Conservation (phyloP, 2,329 filamentous ascomycete genomes). For the Ophiostoma perfectum region DNA sequence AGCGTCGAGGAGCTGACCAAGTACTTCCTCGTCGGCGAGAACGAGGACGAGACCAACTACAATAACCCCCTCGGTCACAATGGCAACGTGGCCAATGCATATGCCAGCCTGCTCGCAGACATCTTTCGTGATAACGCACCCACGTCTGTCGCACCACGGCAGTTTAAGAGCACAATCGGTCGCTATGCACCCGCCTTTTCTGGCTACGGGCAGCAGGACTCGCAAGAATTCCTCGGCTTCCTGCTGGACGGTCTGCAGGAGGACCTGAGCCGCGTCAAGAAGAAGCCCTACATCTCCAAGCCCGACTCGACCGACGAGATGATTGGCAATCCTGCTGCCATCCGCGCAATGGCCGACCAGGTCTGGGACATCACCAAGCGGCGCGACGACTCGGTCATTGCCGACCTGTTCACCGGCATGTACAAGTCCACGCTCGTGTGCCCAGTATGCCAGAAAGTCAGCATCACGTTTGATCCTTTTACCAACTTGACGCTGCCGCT, state of each 20-base stretch:
- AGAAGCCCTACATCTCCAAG: constrained; percentile 97
- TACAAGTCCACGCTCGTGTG: constrained; percentile 98
- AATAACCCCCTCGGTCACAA: constrained; percentile 80
- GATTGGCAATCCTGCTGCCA: constrained; percentile 73
- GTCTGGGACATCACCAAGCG: constrained; percentile 90
- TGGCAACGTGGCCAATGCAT: constrained; percentile 80
- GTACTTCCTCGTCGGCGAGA: constrained; percentile 75
- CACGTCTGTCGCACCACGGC: constrained; percentile 67
- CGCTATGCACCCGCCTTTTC: constrained; percentile 80
- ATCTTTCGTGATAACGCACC: constrained; percentile 67
- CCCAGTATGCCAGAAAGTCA: constrained; percentile 85
- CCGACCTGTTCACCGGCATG: constrained; percentile 92
- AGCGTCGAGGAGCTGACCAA: constrained; percentile 89
- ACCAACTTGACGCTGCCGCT: constrained; percentile 89
- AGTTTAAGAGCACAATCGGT: constrained; percentile 79
- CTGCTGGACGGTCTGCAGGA: constrained; percentile 91
- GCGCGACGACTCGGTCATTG: constrained; percentile 90
- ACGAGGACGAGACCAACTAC: constrained; percentile 75
- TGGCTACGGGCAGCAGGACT: constrained; percentile 93
- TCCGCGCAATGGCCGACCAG: constrained; percentile 76
- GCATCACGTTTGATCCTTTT: constrained; percentile 97
- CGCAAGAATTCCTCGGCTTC: constrained; percentile 94
- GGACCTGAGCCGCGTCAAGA: constrained; percentile 85
- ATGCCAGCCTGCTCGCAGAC: constrained; percentile 67
- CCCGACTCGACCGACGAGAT: constrained; percentile 97